Conservation (phyloP, 805 yeast species). For the Grigorovia yakushimaensis region DNA sequence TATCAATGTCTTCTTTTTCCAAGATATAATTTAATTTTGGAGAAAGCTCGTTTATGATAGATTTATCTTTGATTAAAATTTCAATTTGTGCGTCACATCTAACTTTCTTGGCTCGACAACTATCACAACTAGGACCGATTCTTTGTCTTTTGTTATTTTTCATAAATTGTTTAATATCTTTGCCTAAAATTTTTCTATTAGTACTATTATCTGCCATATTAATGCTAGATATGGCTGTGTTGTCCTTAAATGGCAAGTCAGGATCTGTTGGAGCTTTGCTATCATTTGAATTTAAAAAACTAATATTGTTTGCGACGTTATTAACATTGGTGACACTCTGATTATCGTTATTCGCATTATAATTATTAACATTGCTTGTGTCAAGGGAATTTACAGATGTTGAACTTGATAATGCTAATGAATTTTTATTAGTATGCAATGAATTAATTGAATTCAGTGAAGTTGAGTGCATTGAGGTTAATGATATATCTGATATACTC, state of each 20-base stretch:
- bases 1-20: slow-evolving; percentile 8
- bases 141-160: slow-evolving; percentile 40
- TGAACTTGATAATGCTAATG: not conserved
- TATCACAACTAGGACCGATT: slow-evolving; percentile 66
- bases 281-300: not conserved
- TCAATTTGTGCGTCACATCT: slow-evolving; percentile 62
- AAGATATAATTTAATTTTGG: slow-evolving; percentile 17
- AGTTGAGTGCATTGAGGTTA: not conserved
- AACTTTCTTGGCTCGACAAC: slow-evolving; percentile 58
- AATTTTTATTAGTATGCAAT: no score
- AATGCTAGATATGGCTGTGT: no score
- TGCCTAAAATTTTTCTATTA: not conserved
- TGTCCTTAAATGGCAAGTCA: no score
- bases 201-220: not conserved
- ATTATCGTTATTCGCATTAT: not conserved
- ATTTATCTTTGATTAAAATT: slow-evolving; percentile 27
- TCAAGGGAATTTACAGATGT: not conserved
- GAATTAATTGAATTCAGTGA: not conserved
- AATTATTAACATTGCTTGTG: not conserved
- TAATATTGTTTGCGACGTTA: no score
- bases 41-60: slow-evolving; percentile 12
- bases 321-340: no score
- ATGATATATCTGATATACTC: not conserved
- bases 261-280: no score
- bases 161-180: not conserved